Percentiles rank a stretch among this genome's conserved stretches.
These are phyloP conservation scores for Musa troglodytarum DNA, from an alignment of 176 grass and related monocot species.

Conservation along the genomic window DNA sequence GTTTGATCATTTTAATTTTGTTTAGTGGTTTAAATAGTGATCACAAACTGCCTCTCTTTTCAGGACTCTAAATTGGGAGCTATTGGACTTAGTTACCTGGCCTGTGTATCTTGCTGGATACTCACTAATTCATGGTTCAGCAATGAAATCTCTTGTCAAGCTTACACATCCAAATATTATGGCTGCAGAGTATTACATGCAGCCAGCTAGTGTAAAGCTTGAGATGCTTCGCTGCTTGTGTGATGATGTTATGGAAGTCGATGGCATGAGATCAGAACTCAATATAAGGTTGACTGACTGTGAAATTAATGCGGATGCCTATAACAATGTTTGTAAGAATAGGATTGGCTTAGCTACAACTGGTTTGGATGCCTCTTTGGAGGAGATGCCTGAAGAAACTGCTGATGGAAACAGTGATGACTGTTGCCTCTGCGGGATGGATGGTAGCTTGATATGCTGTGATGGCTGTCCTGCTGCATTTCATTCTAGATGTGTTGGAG, in stretches of 20 bases:
- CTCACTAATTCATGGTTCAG: slow-evolving; percentile 53
- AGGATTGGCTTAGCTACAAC: slow-evolving; percentile 30
- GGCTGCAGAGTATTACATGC: slow-evolving; percentile 68
- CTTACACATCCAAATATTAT: slow-evolving; percentile 59
- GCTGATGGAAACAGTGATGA: slow-evolving; percentile 87
- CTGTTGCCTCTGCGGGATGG: slow-evolving; percentile 80
- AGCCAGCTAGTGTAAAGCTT: slow-evolving; percentile 61
- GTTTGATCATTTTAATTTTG: neutral
- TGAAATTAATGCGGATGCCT: slow-evolving; percentile 40
- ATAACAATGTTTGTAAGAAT: slow-evolving; percentile 31
- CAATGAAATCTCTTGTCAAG: slow-evolving; percentile 50
- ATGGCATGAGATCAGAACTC: slow-evolving; percentile 58
- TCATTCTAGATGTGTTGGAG: slow-evolving; percentile 90
- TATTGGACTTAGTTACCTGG: slow-evolving; percentile 89
- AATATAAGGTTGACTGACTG: slow-evolving; percentile 44
- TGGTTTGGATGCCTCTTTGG: slow-evolving; percentile 13
- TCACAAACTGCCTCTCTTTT: slow-evolving; percentile 20
- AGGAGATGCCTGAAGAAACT: slow-evolving; percentile 33
- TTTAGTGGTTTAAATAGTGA: neutral
- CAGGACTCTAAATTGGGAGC: slow-evolving; percentile 97
- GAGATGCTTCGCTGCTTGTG: slow-evolving; percentile 71
- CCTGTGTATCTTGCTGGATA: slow-evolving; percentile 90
- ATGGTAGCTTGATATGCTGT: slow-evolving; percentile 91
- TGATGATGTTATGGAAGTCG: slow-evolving; percentile 75
- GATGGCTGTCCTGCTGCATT: slow-evolving; percentile 96